Conservation (phyloP, 352 stramenopile species). For the Globisporangium viniferum region DNA sequence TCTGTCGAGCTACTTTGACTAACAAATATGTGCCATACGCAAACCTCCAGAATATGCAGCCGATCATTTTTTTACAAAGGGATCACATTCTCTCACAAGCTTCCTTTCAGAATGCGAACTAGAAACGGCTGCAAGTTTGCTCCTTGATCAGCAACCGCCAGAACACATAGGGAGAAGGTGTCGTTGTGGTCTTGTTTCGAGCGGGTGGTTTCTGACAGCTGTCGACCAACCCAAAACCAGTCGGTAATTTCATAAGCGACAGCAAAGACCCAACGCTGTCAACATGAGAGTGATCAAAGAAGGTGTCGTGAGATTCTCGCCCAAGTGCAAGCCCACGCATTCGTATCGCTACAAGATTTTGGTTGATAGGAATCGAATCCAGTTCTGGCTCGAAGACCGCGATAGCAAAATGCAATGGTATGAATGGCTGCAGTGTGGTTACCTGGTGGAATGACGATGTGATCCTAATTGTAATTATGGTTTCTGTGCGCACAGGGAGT, state of each 20-base stretch:
- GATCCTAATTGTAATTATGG: no score
- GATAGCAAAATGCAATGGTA: no score
- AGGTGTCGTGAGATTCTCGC: not conserved
- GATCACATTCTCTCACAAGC: not conserved
- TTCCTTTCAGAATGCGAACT: not conserved
- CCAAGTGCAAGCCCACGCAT: not conserved
- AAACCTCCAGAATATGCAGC: not conserved
- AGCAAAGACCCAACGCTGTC: not conserved
- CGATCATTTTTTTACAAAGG: not conserved
- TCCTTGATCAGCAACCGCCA: not conserved
- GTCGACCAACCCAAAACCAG: no score
- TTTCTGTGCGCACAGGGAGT: no score
- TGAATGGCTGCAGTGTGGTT: no score
- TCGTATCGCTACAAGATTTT: no score
- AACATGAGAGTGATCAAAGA: not conserved
- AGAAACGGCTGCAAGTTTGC: no score
- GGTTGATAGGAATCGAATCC: no score
- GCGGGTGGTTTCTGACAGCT: no score
- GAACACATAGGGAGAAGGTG: no score
- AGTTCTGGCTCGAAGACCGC: no score
- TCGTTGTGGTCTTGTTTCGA: not conserved
- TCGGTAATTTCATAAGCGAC: not conserved
- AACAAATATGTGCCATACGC: not conserved
- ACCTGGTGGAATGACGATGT: no score
- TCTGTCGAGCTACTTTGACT: constrained; percentile 11